phyloP scores from a whole-genome alignment of 2,329 filamentous ascomycete genomes.

The Shiraia sp. region DNA sequence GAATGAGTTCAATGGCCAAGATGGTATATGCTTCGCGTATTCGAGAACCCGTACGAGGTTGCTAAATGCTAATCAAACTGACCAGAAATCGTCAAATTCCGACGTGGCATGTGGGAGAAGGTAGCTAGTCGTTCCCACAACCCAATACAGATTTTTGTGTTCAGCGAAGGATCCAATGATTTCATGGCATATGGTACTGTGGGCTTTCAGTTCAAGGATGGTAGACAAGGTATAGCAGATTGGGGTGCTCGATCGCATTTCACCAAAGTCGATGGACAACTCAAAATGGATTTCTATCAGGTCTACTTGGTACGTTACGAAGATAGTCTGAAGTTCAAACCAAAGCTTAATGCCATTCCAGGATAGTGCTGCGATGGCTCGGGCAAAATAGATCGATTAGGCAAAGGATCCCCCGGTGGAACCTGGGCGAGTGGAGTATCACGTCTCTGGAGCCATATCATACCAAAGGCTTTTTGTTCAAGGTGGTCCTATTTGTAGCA shows the following conservation, averaged over 20 bases:
- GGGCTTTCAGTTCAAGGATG: not conserved
- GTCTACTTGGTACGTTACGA: not conserved
- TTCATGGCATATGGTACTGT: not conserved
- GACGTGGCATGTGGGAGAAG: not conserved
- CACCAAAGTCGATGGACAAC: not conserved
- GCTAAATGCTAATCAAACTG: not conserved
- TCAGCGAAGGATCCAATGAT: not conserved
- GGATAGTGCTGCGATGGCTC: not conserved
- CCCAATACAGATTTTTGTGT: not conserved
- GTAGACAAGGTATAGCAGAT: not conserved
- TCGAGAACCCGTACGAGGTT: not conserved
- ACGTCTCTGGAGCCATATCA: no score
- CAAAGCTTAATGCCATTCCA: not conserved
- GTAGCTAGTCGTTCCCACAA: not conserved
- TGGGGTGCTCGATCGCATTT: not conserved
- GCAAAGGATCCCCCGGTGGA: no score
- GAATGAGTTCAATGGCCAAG: not conserved
- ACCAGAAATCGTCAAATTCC: not conserved
- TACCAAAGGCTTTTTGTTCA: no score
- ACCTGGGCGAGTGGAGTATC: no score
- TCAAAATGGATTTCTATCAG: not conserved
- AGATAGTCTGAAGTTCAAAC: not conserved
- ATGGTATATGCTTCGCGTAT: not conserved
- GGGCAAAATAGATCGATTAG: not conserved
- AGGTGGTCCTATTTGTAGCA: no score